phyloP scores from a whole-genome alignment of 805 yeast species.

The Yarrowia divulgata region DNA sequence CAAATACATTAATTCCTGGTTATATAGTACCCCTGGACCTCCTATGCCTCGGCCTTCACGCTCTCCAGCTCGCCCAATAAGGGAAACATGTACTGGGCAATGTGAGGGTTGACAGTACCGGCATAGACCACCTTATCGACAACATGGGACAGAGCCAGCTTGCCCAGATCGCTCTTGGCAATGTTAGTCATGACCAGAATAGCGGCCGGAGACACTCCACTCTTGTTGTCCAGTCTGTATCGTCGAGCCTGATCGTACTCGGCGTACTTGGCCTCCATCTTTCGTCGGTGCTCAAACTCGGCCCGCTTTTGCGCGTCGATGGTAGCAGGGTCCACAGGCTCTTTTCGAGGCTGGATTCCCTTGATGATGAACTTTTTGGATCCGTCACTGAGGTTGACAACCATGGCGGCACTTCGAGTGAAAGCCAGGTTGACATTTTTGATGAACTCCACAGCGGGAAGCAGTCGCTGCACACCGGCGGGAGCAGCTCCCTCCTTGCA shows the following conservation, averaged over 20 bases:
- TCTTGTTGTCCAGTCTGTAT: conserved; percentile 35
- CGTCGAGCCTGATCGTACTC: conserved; percentile 34
- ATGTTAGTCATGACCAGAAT: conserved; percentile 39
- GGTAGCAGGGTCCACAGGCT: conserved; percentile 48
- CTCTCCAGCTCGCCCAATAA: conserved; percentile 36
- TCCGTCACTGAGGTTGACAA: conserved; percentile 67
- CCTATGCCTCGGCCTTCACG: conserved; percentile 25
- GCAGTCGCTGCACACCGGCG: conserved; percentile 55
- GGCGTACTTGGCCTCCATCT: conserved; percentile 8
- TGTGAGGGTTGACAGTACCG: conserved; percentile 37
- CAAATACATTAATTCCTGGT: conserved; percentile 39
- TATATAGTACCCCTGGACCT: neutral
- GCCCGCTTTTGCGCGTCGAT: conserved; percentile 41
- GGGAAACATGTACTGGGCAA: conserved; percentile 37
- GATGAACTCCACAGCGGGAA: conserved; percentile 96
- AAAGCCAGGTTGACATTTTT: conserved; percentile 92
- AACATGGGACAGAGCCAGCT: conserved; percentile 4
- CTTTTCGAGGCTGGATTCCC: conserved; percentile 86
- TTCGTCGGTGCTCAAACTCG: conserved; percentile 27
- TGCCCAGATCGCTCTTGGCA: conserved; percentile 31
- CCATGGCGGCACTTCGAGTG: conserved; percentile 91
- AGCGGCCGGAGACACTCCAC: conserved; percentile 38
- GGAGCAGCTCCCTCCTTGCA: conserved; percentile 59
- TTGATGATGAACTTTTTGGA: conserved; percentile 87
- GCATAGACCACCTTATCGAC: conserved; percentile 31